Evolutionary conservation across 495 filamentous ascomycete genomes (phyloP), one percentile per base, ranked within the genome.

Genomic region (Darksidea phi): DNA sequence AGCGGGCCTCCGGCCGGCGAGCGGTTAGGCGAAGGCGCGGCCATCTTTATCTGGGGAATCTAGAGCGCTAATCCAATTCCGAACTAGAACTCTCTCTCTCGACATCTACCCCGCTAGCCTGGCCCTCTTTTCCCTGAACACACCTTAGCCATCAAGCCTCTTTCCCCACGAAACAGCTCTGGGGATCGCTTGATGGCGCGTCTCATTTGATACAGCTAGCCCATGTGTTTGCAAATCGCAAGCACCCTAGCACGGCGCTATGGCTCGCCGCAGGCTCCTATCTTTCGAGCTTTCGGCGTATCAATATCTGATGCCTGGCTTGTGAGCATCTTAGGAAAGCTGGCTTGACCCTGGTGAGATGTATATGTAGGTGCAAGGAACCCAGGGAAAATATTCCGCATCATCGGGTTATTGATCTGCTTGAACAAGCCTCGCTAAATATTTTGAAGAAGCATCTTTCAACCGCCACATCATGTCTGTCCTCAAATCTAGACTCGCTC

Each of bases 401-500:
- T 28, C 54, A 32, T 53, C 47, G 13, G 57, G 18, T 20, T 52
- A 25, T 53, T 38, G 17, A 21, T 18, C 34, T 41, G 20, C 46
- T 49, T 25, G 24, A 32, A 54, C 38, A 13, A 23, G 15, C 24
- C 54, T 37, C 37, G 38, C n/a, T 28, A 2, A 6, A 7, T 43
- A 43, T 13, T 21, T 23, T 50, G 25, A 15, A 21, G n/a, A 25
- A 10, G 45, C 45, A 36, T 25, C 18, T 13, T 32, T 13, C 28
- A 24, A 18, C 4, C 24, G 15, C 36, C 15, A 8, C 21, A 34
- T 12, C 47, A 74, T 76, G 70, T 76, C 73, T 50, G 59, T 72
- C 42, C 68, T 76, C 41, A 74, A 70, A 60, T 59, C 69, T 34
- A 70, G 54, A 62, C 48, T 76, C 56, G 64, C 53, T 26, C 74